Percentiles rank a stretch among this genome's conserved stretches.
Evolutionary conservation across 345 rosid species (phyloP).

Genomic region (Excoecaria cochinchinensis): DNA sequence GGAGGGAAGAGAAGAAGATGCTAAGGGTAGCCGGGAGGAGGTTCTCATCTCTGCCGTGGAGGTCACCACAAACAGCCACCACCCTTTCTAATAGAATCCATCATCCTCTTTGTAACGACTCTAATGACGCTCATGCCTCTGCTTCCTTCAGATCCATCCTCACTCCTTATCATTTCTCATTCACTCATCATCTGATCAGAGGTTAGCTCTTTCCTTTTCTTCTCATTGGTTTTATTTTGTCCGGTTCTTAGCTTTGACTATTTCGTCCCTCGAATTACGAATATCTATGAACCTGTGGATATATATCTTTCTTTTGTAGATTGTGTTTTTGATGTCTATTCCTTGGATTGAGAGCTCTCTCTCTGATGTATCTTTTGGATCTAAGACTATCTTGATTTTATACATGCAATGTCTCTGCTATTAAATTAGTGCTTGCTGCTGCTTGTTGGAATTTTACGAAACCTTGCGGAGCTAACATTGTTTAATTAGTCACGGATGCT

Average conservation of each 20-base stretch:
- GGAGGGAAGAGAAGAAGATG: conserved; percentile 44
- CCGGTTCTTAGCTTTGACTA: not conserved
- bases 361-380: not conserved
- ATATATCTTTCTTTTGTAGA: not conserved
- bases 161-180: conserved; percentile 23
- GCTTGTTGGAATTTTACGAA: not conserved
- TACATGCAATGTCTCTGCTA: too few species aligned
- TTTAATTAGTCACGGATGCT: not conserved
- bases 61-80: conserved; percentile 42
- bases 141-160: conserved; percentile 40
- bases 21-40: conserved; percentile 76
- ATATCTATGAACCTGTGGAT: not conserved
- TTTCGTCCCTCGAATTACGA: too few species aligned
- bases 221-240: not conserved
- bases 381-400: not conserved
- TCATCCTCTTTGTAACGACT: conserved; percentile 27
- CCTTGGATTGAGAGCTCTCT: not conserved
- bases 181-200: conserved; percentile 46
- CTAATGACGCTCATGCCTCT: conserved; percentile 15
- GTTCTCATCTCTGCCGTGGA: conserved; percentile 51
- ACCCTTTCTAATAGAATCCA: conserved; percentile 33
- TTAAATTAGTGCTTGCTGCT: not conserved
- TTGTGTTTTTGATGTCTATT: too few species aligned
- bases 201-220: conserved; percentile 32
- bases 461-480: not conserved